Percentiles rank a stretch among this genome's conserved stretches.
Conservation (phyloP, 176 grass and related monocot species). For the Musa beccarii region DNA sequence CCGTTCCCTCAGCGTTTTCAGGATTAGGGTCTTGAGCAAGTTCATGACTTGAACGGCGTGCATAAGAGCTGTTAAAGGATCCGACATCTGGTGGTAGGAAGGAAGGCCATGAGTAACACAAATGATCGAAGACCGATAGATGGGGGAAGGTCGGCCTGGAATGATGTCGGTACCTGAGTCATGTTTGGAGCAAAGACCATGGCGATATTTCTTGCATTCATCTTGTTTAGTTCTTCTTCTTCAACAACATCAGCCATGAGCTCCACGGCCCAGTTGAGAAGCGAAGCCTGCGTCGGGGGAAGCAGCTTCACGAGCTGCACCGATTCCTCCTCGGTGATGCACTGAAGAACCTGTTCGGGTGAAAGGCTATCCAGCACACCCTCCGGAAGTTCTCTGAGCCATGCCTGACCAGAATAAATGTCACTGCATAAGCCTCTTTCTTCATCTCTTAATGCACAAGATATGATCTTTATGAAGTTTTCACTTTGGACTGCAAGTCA, state of each 20-base stretch:
- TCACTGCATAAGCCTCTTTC: not conserved
- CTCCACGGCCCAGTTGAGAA: slow-evolving; percentile 79
- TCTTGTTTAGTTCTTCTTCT: slow-evolving; percentile 86
- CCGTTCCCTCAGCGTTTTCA: slow-evolving; percentile 64
- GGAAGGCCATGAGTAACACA: slow-evolving; percentile 15
- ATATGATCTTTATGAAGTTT: not conserved
- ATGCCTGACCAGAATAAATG: slow-evolving; percentile 34
- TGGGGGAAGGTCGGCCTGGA: not conserved
- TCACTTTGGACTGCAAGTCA: no score
- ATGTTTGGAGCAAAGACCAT: slow-evolving; percentile 97
- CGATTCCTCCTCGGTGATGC: slow-evolving; percentile 79
- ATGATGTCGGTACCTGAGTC: slow-evolving; percentile 59
- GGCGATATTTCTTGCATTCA: slow-evolving; percentile 92
- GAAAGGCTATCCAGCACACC: slow-evolving; percentile 77
- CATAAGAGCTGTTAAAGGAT: slow-evolving; percentile 94
- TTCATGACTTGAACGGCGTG: slow-evolving; percentile 99
- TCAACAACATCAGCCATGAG: slow-evolving; percentile 88
- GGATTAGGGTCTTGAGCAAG: slow-evolving; percentile 81
- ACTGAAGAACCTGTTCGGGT: slow-evolving; percentile 67
- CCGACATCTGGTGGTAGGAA: slow-evolving; percentile 81
- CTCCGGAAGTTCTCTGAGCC: slow-evolving; percentile 94
- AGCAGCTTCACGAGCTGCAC: slow-evolving; percentile 53
- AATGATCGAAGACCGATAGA: not conserved
- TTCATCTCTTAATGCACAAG: not conserved
- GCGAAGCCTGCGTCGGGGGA: slow-evolving; percentile 50